Base-by-base conservation (phyloP, 345 rosid genomes). In the Erodium maritimum region DNA sequence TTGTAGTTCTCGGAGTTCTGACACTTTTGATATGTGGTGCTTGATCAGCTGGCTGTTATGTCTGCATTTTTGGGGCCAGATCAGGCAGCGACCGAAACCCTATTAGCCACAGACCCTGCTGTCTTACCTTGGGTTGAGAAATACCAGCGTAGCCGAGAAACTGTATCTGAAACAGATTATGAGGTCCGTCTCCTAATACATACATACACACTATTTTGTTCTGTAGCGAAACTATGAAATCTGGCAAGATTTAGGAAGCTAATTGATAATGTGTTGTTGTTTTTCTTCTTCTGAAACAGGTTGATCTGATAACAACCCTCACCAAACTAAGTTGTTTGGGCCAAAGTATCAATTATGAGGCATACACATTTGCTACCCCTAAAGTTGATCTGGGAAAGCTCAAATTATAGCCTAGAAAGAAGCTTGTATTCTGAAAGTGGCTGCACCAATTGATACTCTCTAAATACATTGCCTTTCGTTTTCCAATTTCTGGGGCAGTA, bases 61-160 rank as follows among this genome's bases (percentile, higher is more conserved):
- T 91, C 93, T 53, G 96, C 90, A 13, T 91, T 91, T 84, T 63
- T 91, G 80, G 96, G 98, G 63, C 95, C 95, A 24, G 93, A 91
- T 66, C 98, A 88, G 76, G 56, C 62, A 16, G 88, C 95, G 45
- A 84, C 89, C 1, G 96, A 91, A 74, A 68, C 85, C 54, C 67
- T 84, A 14, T 50, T 88, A 55, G 83, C 79, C 19, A 69, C 72
- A 17, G 96, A 91, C 63, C 77, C 81, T 6, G 90, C 86, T 21
- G 93, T 91, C 56, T 51, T 69, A 3, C 88, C 87, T 19, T 91
- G 98, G 98, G 83, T 88, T 72, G 67, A 84, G 61, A 88, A 91
- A 71, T 91, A 88, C 75, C 96, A 82, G 60, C 72, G 90, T 18
- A 88, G 98, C 80, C 81, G 93, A 56, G 98, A 91, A 69, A 91